Base-by-base conservation (phyloP, 2,329 filamentous ascomycete genomes). In the Penicillium frequentans region DNA sequence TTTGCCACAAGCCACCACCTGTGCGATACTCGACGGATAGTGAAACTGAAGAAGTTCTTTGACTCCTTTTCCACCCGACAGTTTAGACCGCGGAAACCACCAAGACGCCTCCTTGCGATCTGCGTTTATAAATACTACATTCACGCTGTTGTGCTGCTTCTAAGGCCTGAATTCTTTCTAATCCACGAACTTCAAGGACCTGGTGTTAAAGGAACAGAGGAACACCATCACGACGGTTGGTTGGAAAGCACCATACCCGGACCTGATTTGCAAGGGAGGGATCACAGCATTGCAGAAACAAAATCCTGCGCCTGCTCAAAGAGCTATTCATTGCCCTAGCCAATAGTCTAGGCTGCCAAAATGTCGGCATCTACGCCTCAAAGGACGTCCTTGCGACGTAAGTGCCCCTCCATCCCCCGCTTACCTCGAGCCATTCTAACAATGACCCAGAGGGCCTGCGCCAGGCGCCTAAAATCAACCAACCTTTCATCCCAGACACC, bases 401-500 rank as follows among this genome's bases (percentile, higher is more conserved):
- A 54, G 64, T 23, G 24, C 23, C 39, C 39, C 24, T n/a, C 35
- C 21, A 39, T 11, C 11, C 49, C 35, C 4, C 39, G 8, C 14
- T 2, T 31, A 26, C n/a, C 35, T 21, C 13, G 29, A 5, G 11
- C 11, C 33, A 27, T 56, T 45, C 62, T 70, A 54, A 66, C 59
- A 45, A 13, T 24, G 35, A 24, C 31, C 50, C 54, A 75, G 73
- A 75, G 67, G 73, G 73, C 50, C 62, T 76, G 62, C 73, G 73
- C 54, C 72, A 75, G 62, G 73, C 73, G 19, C 73, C 73, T 2
- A 76, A 74, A 59, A 64, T 65, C 37, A 74, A 75, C 48, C 73
- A 75, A 53, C 73, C 73, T 14, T 75, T 76, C 51, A 70, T 75
- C 45, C 73, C 73, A 16, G 72, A 75, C 52, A 76, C 73, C 37